Conservation (phyloP, 2,329 filamentous ascomycete species). For the Tolypocladium inflatum region DNA sequence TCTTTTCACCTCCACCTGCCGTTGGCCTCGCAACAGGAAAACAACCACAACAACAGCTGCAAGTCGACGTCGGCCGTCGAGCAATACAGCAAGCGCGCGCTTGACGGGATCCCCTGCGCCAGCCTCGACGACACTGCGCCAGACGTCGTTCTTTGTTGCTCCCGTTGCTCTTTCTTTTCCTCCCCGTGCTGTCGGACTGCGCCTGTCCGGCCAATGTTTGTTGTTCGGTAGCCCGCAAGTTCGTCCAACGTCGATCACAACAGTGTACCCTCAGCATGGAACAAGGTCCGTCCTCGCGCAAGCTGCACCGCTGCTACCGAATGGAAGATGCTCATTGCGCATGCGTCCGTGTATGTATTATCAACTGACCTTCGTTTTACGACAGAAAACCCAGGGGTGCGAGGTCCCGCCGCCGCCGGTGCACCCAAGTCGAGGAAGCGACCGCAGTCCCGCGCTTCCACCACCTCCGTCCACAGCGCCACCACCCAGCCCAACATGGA, state of each 20-base stretch:
- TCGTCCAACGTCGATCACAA: constrained; percentile 18
- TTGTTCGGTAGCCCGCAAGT: constrained; percentile 24
- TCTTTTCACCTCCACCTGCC: constrained; percentile 20
- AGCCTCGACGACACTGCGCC: constrained; percentile 1
- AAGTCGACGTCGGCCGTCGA: constrained; percentile 13
- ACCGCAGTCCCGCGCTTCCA: constrained; percentile 45
- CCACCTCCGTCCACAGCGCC: constrained; percentile 45
- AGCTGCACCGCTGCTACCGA: constrained; percentile 1
- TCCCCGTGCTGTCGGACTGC: constrained; percentile 5
- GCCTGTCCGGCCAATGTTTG: constrained; percentile 25
- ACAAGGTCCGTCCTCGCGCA: constrained; percentile 21
- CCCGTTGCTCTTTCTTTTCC: constrained; percentile 4
- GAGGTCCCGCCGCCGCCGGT: constrained; percentile 10
- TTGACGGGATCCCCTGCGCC: constrained; percentile 7
- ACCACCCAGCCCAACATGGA: constrained; percentile 43
- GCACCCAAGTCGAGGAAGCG: constrained; percentile 36
- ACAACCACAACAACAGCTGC: constrained; percentile 29
- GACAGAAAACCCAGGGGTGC: constrained; percentile 19
- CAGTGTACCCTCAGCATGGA: constrained; percentile 22
- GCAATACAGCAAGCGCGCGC: constrained; percentile 18
- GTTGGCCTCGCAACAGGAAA: constrained; percentile 36
- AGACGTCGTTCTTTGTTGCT: not conserved
- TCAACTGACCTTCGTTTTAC: not conserved
- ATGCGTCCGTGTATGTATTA: not conserved
- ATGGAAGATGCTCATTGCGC: constrained; percentile 1